Evolutionary conservation across 2,329 filamentous ascomycete species (phyloP).

Genomic region (Apiospora sp.): DNA sequence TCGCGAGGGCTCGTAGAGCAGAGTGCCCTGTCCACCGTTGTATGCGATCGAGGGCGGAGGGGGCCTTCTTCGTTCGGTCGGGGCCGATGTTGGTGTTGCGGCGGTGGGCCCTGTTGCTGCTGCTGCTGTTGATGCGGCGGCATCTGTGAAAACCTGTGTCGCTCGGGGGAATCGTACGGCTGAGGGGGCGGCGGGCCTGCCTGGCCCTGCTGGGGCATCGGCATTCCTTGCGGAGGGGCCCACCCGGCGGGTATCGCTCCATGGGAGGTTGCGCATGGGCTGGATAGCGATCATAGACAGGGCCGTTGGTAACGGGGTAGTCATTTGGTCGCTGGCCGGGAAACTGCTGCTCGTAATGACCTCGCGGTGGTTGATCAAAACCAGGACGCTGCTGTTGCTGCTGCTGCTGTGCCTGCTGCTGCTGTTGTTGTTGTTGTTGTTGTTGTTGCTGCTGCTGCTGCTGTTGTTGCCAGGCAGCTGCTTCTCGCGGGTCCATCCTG

Average conservation of each 20-base stretch:
- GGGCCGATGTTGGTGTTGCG: slow-evolving; percentile 45
- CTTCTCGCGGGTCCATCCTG: slow-evolving; percentile 42
- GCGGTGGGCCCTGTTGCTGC: slow-evolving; percentile 46
- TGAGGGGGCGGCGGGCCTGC: slow-evolving; percentile 38
- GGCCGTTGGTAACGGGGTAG: slow-evolving; percentile 53
- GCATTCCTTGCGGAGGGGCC: slow-evolving; percentile 42
- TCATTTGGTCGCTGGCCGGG: slow-evolving; percentile 56
- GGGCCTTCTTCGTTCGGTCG: slow-evolving; percentile 56
- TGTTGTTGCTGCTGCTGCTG: not conserved
- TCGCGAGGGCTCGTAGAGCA: slow-evolving; percentile 53
- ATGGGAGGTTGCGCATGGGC: slow-evolving; percentile 46
- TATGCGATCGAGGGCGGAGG: slow-evolving; percentile 61
- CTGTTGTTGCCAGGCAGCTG: slow-evolving; percentile 41
- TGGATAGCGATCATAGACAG: slow-evolving; percentile 48
- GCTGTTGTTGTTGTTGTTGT: not conserved
- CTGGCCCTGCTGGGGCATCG: slow-evolving; percentile 35
- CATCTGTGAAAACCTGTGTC: slow-evolving; percentile 52
- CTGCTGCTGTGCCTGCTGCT: not conserved
- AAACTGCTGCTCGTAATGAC: slow-evolving; percentile 52
- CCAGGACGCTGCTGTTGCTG: slow-evolving; percentile 39
- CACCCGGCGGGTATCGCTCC: slow-evolving; percentile 50
- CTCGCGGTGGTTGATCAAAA: slow-evolving; percentile 50
- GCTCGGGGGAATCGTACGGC: slow-evolving; percentile 60
- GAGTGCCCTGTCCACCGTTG: slow-evolving; percentile 50
- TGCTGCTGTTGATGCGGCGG: slow-evolving; percentile 44